phyloP scores from a whole-genome alignment of 2,329 filamentous ascomycete genomes.

The Pseudogymnoascus pannorum region DNA sequence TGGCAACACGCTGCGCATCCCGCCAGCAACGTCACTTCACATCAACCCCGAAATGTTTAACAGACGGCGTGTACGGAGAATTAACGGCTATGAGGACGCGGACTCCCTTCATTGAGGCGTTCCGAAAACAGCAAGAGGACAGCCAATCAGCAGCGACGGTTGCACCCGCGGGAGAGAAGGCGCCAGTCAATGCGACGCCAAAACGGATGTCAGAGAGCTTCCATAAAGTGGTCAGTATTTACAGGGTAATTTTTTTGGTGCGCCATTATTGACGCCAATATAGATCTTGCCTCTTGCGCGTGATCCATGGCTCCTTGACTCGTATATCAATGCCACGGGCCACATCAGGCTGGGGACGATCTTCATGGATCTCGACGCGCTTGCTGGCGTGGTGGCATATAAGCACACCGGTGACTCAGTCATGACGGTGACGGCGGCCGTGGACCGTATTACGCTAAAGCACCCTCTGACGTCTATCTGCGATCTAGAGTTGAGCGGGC shows the following conservation, averaged over 20 bases:
- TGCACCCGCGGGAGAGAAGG: constrained; percentile 20
- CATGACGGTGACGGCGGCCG: constrained; percentile 35
- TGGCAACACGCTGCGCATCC: not conserved
- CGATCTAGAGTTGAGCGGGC: constrained; percentile 55
- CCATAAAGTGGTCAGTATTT: constrained; percentile 48
- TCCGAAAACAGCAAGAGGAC: constrained; percentile 42
- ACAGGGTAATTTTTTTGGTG: not conserved
- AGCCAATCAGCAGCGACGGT: not conserved
- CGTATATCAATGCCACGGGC: constrained; percentile 61
- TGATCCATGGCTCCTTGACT: constrained; percentile 64
- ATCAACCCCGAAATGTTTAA: constrained; percentile 15
- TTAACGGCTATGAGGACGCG: constrained; percentile 52
- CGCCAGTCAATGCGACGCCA: constrained; percentile 45
- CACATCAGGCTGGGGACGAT: constrained; percentile 46
- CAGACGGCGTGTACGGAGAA: constrained; percentile 52
- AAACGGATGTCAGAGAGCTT: constrained; percentile 63
- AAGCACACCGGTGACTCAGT: constrained; percentile 58
- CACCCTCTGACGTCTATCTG: constrained; percentile 61
- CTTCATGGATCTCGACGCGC: constrained; percentile 66
- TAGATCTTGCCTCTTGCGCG: constrained; percentile 56
- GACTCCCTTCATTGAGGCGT: constrained; percentile 62
- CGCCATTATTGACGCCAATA: constrained; percentile 11
- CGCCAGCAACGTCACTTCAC: constrained; percentile 18
- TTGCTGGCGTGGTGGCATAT: constrained; percentile 63
- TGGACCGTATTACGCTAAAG: constrained; percentile 41